Percentiles rank a stretch among this genome's conserved stretches.
Conservation (phyloP, 2,329 filamentous ascomycete genomes). For the Pseudomassariella vexata region DNA sequence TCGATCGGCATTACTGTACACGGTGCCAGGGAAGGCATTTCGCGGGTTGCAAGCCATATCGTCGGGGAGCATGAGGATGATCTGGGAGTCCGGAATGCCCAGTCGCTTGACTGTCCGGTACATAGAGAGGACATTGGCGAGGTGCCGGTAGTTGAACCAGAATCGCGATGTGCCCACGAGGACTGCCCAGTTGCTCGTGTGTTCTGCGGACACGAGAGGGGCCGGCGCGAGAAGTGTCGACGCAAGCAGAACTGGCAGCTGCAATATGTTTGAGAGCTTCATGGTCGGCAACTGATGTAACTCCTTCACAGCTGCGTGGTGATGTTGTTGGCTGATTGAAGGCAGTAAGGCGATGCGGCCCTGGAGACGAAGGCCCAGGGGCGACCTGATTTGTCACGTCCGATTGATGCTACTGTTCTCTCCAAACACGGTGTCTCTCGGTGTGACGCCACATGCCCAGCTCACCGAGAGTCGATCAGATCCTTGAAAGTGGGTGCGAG, state of each 20-base stretch:
- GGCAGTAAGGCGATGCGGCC: too few relatives aligned
- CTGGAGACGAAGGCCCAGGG: too few relatives aligned
- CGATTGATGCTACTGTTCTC: too few relatives aligned
- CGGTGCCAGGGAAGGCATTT: slow-evolving; percentile 94
- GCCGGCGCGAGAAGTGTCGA: slow-evolving; percentile 39
- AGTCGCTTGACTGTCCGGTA: slow-evolving; percentile 98
- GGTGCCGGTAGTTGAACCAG: slow-evolving; percentile 99
- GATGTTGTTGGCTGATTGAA: too few relatives aligned
- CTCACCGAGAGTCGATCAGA: too few relatives aligned
- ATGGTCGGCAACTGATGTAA: too few relatives aligned
- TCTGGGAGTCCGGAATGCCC: slow-evolving; percentile 96
- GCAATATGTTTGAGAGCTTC: slow-evolving; percentile 41
- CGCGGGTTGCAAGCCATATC: slow-evolving; percentile 99
- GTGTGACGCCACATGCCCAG: too few relatives aligned
- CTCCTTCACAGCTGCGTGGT: too few relatives aligned
- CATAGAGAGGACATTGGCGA: slow-evolving; percentile 94
- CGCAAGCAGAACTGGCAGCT: slow-evolving; percentile 41
- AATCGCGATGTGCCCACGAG: slow-evolving; percentile 98
- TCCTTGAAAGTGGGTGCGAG: too few relatives aligned
- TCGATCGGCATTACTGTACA: slow-evolving; percentile 96
- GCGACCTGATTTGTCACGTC: too few relatives aligned
- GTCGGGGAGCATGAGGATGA: slow-evolving; percentile 99
- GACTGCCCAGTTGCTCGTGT: slow-evolving; percentile 98
- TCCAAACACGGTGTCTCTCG: too few relatives aligned
- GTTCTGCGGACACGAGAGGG: slow-evolving; percentile 54